A percentile compares a stretch with the other conserved stretches of the same genome.
These are phyloP conservation scores for Phlebopus sp. DNA, from an alignment of 1,284 basidiomycete species.

Conservation along the genomic window DNA sequence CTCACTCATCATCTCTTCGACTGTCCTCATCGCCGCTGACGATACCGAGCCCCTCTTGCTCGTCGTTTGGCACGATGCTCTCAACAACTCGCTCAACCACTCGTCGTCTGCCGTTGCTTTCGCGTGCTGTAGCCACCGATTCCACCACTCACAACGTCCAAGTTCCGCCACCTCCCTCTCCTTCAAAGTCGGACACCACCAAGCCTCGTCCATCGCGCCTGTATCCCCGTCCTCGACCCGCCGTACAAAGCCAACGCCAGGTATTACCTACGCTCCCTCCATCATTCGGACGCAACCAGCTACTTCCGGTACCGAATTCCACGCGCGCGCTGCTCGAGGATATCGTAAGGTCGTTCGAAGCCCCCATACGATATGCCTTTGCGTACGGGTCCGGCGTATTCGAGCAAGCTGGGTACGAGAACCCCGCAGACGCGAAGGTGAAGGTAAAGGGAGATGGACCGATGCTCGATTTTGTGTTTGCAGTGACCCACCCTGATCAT, in stretches of 20 bases:
- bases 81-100: conserved; percentile 14
- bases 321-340: conserved; percentile 75
- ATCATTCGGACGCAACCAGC: conserved; percentile 78
- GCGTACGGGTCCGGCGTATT: conserved; percentile 96
- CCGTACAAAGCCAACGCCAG: conserved; percentile 36
- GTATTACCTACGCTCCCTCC: conserved; percentile 58
- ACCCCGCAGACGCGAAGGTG: conserved; percentile 17
- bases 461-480: conserved; percentile 96
- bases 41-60: conserved; percentile 11
- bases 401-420: conserved; percentile 74
- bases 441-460: conserved; percentile 47
- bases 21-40: conserved; percentile 6
- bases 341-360: conserved; percentile 74
- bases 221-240: conserved; percentile 53
- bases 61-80: conserved; percentile 24
- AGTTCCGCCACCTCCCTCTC: conserved; percentile 17
- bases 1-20: not conserved
- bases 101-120: conserved; percentile 16
- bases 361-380: conserved; percentile 89
- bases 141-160: conserved; percentile 20
- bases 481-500: conserved; percentile 86
- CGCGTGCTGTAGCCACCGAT: conserved; percentile 28
- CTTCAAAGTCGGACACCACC: conserved; percentile 17
- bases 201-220: conserved; percentile 29
- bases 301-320: conserved; percentile 71